These are phyloP conservation scores for Rhodotorula sp. DNA, from an alignment of 1,284 basidiomycete genomes.

Conservation along the genomic window DNA sequence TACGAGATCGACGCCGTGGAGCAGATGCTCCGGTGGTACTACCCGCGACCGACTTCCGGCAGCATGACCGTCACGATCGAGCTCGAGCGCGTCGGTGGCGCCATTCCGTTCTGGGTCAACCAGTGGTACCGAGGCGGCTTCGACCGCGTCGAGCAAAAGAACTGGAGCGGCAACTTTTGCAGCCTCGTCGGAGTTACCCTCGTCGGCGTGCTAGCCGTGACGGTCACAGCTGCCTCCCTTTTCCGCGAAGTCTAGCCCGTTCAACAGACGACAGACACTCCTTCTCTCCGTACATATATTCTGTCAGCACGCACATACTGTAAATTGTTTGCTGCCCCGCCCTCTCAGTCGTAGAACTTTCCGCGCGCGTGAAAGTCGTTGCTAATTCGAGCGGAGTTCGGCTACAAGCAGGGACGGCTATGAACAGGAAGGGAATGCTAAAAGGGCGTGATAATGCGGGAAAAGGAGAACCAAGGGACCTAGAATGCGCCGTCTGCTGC, in stretches of 20 bases:
- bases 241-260: neutral
- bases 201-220: slow-evolving; percentile 5
- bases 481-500: neutral
- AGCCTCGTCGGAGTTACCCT: slow-evolving; percentile 5
- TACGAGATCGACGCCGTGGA: slow-evolving; percentile 62
- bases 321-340: neutral
- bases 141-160: slow-evolving; percentile 7
- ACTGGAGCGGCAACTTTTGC: slow-evolving; percentile 5
- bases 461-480: neutral
- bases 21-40: slow-evolving; percentile 77
- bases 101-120: slow-evolving; percentile 37
- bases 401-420: neutral
- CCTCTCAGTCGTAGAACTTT: neutral
- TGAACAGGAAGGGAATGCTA: neutral
- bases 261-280: neutral
- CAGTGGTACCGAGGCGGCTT: slow-evolving; percentile 32
- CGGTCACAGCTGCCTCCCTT: neutral
- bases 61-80: slow-evolving; percentile 43
- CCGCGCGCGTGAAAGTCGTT: neutral
- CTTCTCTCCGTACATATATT: neutral
- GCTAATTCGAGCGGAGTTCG: neutral
- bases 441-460: neutral
- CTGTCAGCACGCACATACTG: neutral
- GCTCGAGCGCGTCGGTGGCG: slow-evolving; percentile 27
- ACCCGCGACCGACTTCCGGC: slow-evolving; percentile 59